These are phyloP conservation scores for Puccinellia tenuiflora DNA, from an alignment of 176 grass and related monocot genomes.

Conservation along the genomic window DNA sequence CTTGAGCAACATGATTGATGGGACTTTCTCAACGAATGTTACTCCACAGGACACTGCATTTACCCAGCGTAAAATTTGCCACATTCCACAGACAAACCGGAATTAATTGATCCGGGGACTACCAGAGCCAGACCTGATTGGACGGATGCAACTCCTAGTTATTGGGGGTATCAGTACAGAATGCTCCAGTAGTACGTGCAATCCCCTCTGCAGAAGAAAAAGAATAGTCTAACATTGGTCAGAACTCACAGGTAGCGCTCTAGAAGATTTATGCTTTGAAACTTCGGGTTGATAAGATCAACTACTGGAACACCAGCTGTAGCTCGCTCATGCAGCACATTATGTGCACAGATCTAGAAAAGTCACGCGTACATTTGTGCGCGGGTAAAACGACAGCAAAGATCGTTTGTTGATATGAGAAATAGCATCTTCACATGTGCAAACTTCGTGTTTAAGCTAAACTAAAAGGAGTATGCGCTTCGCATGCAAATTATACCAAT, in stretches of 20 bases:
- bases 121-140: background rate
- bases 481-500: background rate
- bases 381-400: background rate
- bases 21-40: background rate
- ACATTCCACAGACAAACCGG: background rate
- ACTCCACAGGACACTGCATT: background rate
- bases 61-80: background rate
- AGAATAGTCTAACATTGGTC: slow-evolving; percentile 13
- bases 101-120: slow-evolving; percentile 17
- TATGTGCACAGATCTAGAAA: background rate
- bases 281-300: background rate
- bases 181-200: background rate
- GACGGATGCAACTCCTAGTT: slow-evolving; percentile 4
- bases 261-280: background rate
- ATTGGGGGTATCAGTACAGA: background rate
- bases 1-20: slow-evolving; percentile 4
- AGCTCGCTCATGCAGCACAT: background rate
- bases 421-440: background rate
- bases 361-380: background rate
- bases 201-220: background rate
- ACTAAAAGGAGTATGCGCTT: background rate
- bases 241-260: background rate
- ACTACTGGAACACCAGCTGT: background rate
- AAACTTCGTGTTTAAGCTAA: background rate
- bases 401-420: background rate